phyloP scores from a whole-genome alignment of 2,329 filamentous ascomycete genomes.

The Aphanocladium album region DNA sequence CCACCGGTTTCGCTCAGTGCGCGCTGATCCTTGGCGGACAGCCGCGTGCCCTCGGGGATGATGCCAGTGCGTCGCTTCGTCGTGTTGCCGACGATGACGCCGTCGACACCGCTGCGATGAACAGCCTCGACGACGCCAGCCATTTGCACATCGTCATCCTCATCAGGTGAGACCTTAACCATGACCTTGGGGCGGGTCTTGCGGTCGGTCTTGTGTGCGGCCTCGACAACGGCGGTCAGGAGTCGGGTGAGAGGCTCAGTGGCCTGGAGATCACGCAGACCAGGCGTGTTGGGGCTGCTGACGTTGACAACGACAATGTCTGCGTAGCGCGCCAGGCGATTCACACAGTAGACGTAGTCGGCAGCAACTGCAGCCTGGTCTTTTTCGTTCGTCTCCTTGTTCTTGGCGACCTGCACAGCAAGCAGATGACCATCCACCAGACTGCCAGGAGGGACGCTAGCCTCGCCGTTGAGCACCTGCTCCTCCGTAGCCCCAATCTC shows the following conservation, averaged over 20 bases:
- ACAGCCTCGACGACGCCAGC: conserved; percentile 84
- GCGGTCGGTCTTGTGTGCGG: conserved; percentile 64
- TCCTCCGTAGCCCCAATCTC: conserved; percentile 64
- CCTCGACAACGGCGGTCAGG: conserved; percentile 74
- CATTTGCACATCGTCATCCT: conserved; percentile 80
- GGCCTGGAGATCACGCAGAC: conserved; percentile 80
- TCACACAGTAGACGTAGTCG: conserved; percentile 85
- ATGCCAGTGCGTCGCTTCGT: conserved; percentile 76
- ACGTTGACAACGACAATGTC: conserved; percentile 98
- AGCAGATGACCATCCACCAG: conserved; percentile 70
- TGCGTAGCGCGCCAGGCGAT: conserved; percentile 76
- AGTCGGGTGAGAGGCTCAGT: conserved; percentile 77
- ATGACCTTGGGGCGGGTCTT: conserved; percentile 69
- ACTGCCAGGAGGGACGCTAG: conserved; percentile 76
- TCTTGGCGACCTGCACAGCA: conserved; percentile 93
- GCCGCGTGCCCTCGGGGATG: conserved; percentile 59
- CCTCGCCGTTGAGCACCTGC: conserved; percentile 70
- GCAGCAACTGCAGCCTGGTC: conserved; percentile 77
- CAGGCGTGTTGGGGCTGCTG: conserved; percentile 92
- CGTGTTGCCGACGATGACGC: conserved; percentile 95
- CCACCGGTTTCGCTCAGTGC: conserved; percentile 75
- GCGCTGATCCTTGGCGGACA: conserved; percentile 61
- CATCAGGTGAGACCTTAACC: conserved; percentile 97
- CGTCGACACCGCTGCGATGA: conserved; percentile 79
- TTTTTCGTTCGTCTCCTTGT: conserved; percentile 81